These are phyloP conservation scores for Metschnikowia kofuensis DNA, from an alignment of 805 yeast species.

Conservation along the genomic window DNA sequence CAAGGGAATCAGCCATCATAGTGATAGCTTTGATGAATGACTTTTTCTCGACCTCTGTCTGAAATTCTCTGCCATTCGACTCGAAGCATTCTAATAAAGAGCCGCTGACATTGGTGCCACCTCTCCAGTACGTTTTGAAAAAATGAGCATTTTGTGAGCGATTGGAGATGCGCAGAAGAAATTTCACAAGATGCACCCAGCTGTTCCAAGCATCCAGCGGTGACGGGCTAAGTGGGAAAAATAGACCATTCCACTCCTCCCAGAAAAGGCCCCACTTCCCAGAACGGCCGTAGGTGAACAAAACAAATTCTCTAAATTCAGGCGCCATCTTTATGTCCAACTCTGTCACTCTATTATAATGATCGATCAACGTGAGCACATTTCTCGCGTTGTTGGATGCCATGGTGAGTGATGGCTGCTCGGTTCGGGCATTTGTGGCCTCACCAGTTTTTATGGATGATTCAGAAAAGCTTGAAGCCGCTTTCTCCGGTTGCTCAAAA, in stretches of 20 bases:
- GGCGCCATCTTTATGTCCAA: conserved; percentile 10
- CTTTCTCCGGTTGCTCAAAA: conserved; percentile 11
- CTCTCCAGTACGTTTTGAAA: conserved; percentile 30
- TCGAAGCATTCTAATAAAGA: conserved; percentile 24
- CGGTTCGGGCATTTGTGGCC: conserved; percentile 4
- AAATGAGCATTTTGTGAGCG: conserved; percentile 26
- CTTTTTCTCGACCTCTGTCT: conserved; percentile 20
- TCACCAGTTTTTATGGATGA: conserved; percentile 16
- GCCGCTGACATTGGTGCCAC: conserved; percentile 20
- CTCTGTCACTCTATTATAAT: conserved; percentile 13
- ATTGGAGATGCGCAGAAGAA: conserved; percentile 28
- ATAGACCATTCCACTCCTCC: conserved; percentile 33
- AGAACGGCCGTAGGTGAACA: conserved; percentile 38
- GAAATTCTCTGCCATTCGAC: conserved; percentile 17
- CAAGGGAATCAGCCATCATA: neutral
- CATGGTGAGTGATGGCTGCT: conserved; percentile 11
- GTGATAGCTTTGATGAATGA: conserved; percentile 6
- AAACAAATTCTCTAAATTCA: conserved; percentile 31
- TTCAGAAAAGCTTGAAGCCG: conserved; percentile 27
- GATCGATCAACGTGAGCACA: conserved; percentile 24
- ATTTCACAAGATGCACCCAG: conserved; percentile 37
- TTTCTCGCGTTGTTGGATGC: conserved; percentile 32
- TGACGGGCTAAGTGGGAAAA: conserved; percentile 4
- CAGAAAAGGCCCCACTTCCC: conserved; percentile 39
- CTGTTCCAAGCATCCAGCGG: conserved; percentile 9